phyloP scores from a whole-genome alignment of 2,329 filamentous ascomycete genomes.

The Bipolaris bicolor region DNA sequence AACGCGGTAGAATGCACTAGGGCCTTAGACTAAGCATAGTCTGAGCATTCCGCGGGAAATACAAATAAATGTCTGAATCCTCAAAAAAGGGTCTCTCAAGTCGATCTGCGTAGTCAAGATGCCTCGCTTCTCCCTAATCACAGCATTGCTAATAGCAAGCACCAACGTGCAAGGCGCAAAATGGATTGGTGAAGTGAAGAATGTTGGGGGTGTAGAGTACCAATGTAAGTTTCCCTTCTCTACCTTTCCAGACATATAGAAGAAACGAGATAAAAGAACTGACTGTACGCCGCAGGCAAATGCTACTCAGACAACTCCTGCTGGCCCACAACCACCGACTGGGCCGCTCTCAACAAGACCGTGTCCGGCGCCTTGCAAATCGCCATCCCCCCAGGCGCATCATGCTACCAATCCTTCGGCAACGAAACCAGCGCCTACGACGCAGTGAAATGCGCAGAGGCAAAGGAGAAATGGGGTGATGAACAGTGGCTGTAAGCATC shows the following conservation, averaged over 20 bases:
- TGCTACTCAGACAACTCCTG: constrained; percentile 45
- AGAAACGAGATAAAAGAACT: too few species aligned
- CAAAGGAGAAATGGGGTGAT: constrained; percentile 33
- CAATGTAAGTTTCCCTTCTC: constrained; percentile 23
- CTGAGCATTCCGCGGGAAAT: background rate
- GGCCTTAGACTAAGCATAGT: background rate
- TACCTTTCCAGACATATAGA: background rate
- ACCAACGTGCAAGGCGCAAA: constrained; percentile 22
- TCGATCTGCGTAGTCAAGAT: constrained; percentile 22
- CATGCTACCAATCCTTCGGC: constrained; percentile 35
- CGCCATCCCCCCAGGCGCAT: constrained; percentile 39
- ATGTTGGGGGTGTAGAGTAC: constrained; percentile 31
- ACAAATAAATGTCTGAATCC: constrained; percentile 15
- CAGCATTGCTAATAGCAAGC: constrained; percentile 29
- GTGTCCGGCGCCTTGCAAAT: constrained; percentile 36
- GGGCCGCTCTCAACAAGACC: constrained; percentile 39
- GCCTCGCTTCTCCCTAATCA: constrained; percentile 29
- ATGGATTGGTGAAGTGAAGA: constrained; percentile 42
- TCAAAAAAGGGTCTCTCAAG: background rate
- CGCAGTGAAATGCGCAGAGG: constrained; percentile 34
- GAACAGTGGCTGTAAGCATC: constrained; percentile 42
- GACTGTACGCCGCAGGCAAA: constrained; percentile 21
- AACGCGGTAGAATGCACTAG: constrained; percentile 5
- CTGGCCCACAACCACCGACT: constrained; percentile 39
- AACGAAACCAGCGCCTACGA: constrained; percentile 34